phyloP scores from a whole-genome alignment of 805 yeast species.

The Candida qinlingensis region DNA sequence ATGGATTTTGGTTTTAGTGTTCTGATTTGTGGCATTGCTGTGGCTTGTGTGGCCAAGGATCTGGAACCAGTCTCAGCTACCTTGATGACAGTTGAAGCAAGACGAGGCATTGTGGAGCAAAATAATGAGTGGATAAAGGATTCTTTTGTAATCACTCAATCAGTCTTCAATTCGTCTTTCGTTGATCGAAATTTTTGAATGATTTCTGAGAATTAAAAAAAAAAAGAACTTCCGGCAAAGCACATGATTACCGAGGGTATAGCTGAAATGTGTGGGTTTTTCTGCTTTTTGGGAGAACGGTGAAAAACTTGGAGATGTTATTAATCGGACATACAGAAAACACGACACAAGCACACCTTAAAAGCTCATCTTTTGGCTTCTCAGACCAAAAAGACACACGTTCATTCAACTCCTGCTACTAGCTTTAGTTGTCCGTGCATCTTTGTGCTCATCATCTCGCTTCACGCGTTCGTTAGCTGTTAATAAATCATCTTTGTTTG shows the following conservation, averaged over 20 bases:
- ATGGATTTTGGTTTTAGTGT: conserved; percentile 9
- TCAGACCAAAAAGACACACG: not conserved
- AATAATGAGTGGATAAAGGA: too few species aligned
- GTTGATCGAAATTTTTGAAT: not conserved
- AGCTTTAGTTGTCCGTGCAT: not conserved
- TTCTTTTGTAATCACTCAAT: too few species aligned
- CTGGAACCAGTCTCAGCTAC: conserved; percentile 18
- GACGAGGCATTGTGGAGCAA: not conserved
- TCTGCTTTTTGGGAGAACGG: not conserved
- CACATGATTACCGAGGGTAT: not conserved
- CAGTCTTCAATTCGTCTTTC: not conserved
- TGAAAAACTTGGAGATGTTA: conserved; percentile 1
- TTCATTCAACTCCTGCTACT: not conserved
- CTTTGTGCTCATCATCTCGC: not conserved
- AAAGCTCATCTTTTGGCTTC: not conserved
- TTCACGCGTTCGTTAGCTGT: not conserved
- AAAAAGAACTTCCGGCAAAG: not conserved
- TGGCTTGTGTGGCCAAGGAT: conserved; percentile 14
- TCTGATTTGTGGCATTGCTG: conserved; percentile 4
- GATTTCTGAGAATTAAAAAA: not conserved
- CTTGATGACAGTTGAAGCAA: conserved; percentile 1
- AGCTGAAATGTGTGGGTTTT: conserved; percentile 3
- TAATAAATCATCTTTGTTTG: not conserved
- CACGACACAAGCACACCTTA: not conserved
- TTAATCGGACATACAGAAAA: not conserved